phyloP scores from a whole-genome alignment of 495 filamentous ascomycete species.

The Viridothelium virens region DNA sequence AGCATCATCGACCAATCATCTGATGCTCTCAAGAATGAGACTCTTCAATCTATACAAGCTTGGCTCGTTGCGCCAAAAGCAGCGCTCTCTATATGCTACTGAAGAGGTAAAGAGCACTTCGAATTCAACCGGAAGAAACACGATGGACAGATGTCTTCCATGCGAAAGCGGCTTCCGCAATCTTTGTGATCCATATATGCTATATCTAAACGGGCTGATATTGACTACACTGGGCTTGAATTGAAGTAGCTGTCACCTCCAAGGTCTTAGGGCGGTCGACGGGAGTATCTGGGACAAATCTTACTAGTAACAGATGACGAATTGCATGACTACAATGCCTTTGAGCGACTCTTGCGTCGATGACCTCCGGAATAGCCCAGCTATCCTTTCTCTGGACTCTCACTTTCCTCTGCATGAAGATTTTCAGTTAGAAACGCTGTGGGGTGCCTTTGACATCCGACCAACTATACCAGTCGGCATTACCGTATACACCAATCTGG shows the following conservation, averaged over 20 bases:
- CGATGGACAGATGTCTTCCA: neutral
- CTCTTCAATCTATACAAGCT: neutral
- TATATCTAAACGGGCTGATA: neutral
- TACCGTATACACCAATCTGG: neutral
- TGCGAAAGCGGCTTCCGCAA: slow-evolving; percentile 9
- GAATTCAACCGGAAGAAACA: neutral
- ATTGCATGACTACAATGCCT: neutral
- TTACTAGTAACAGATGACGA: neutral
- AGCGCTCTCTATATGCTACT: neutral
- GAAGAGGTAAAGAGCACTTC: no score
- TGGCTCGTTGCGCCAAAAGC: neutral
- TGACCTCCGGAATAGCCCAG: slow-evolving; percentile 2
- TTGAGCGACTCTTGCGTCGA: neutral
- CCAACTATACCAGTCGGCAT: slow-evolving; percentile 7
- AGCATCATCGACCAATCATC: neutral
- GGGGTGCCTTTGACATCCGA: neutral
- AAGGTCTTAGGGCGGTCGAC: neutral
- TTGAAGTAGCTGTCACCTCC: neutral
- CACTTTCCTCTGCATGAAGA: neutral
- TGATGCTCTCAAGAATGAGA: neutral
- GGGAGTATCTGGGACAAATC: neutral
- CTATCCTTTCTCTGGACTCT: neutral
- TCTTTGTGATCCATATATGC: neutral
- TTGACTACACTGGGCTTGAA: neutral
- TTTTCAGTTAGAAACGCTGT: neutral